These are phyloP conservation scores for Xylariales sp. DNA, from an alignment of 2,329 filamentous ascomycete genomes.

Conservation along the genomic window DNA sequence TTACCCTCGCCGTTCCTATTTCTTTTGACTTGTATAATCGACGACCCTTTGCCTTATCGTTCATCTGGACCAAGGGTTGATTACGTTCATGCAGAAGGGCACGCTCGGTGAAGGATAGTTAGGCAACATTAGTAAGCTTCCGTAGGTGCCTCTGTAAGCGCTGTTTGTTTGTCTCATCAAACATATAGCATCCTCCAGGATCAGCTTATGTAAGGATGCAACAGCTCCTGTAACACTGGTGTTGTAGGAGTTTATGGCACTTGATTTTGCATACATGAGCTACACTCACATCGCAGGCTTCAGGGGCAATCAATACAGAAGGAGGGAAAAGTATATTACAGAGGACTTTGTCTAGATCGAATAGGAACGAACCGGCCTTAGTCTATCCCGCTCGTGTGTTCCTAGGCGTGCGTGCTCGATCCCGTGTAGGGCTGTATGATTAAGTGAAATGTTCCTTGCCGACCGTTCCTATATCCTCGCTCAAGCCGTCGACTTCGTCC, in stretches of 20 bases:
- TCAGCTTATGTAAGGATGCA: neutral
- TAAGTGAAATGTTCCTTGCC: conserved; percentile 3
- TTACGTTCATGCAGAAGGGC: neutral
- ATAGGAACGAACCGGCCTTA: conserved; percentile 2
- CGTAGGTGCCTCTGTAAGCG: too few species aligned
- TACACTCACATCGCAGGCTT: neutral
- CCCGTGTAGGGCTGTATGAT: neutral
- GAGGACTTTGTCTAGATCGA: neutral
- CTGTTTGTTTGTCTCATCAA: neutral
- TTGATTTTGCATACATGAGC: neutral
- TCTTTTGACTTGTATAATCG: too few species aligned
- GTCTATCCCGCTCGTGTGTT: conserved; percentile 2
- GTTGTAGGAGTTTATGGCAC: conserved; percentile 2
- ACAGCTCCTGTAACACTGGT: conserved; percentile 1
- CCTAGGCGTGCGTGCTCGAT: neutral
- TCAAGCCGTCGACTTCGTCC: conserved; percentile 1
- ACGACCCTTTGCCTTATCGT: neutral
- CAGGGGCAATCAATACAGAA: neutral
- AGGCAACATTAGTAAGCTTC: neutral
- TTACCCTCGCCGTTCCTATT: too few species aligned
- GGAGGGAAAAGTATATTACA: neutral
- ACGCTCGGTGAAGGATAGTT: neutral
- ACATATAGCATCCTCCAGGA: neutral
- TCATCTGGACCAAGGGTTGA: neutral
- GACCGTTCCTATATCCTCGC: neutral